Base-by-base conservation (phyloP, 257 asterid species). In the Scutellaria baicalensis region DNA sequence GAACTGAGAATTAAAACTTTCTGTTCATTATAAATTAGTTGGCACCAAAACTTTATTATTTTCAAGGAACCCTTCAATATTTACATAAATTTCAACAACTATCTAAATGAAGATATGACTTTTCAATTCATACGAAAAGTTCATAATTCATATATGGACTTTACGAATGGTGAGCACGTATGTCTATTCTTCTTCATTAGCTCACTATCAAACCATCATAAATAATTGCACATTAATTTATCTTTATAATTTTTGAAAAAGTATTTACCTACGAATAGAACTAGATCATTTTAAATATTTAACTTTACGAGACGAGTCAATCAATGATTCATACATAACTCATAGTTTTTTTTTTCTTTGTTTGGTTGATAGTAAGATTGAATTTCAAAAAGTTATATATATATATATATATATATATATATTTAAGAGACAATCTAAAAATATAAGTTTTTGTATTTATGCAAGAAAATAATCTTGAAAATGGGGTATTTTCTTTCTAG, bases 161-260 rank as follows among this genome's bases (percentile, higher is more conserved):
- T 73, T 57, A 45, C 31, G 42, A 35, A 51, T 68, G 70, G 66
- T 3, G 44, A 40, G 70, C 72, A 61, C 72, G 79, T 62, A 31
- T 31, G 58, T 36, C 38, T 64, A 48, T 10, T 3, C 67, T 35
- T 20, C 16, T 9, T 16, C 16, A 71, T 62, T 13, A 13, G 55
- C 57, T 14, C 51, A 52, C 51, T 6, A 55, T 73, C 47, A 12
- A 36, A 55, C 23, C 38, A 40, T 52, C 50, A 27, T 27, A 27
- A 4, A 55, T 51, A 50, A 52, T 48, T 51, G 40, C 61, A 52
- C 72, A 35, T 17, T 17, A 67, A 17, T 45, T 64, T 56, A 9
- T 23, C 3, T 6, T 23, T 0, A 23, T 23, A 1, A 0, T 1
- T 27, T 27, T 27, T 27, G 3, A 2, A 2, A 27, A 1, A 27